Conservation (phyloP, 139 green algal genomes). For the Gonium pectorale region DNA sequence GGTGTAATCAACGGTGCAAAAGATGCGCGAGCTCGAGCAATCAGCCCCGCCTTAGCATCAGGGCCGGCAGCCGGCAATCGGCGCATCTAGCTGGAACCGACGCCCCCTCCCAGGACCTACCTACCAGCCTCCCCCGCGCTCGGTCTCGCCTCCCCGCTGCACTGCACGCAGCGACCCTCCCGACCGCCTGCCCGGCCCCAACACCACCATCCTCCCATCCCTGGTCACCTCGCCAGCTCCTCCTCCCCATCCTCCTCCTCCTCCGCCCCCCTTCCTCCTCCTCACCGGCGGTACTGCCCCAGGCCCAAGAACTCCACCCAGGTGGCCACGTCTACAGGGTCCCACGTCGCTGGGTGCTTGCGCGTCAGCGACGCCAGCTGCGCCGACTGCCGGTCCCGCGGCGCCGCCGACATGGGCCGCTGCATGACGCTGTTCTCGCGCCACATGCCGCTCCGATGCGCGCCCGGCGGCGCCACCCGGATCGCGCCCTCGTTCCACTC, state of each 20-base stretch:
- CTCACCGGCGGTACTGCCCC: conserved; percentile 73
- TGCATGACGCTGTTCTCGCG: background rate
- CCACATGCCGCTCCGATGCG: background rate
- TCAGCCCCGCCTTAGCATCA: no score
- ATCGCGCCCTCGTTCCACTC: conserved; percentile 24
- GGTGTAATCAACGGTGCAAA: no score
- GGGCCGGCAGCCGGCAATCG: no score
- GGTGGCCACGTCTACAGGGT: conserved; percentile 67
- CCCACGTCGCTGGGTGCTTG: conserved; percentile 49
- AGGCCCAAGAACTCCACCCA: conserved; percentile 80
- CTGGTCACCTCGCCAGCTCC: background rate
- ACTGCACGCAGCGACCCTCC: no score
- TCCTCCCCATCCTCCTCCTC: no score
- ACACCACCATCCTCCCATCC: no score
- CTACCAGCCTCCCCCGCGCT: no score
- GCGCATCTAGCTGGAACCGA: no score
- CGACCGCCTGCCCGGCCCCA: no score
- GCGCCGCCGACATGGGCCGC: conserved; percentile 45
- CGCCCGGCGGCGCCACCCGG: conserved; percentile 5
- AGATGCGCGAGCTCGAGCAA: no score
- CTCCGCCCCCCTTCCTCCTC: background rate
- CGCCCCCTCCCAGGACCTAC: no score
- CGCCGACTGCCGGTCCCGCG: conserved; percentile 40
- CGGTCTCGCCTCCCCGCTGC: no score
- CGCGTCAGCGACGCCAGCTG: conserved; percentile 26